Percentiles rank a stretch among this genome's conserved stretches.
These are phyloP conservation scores for Mycena sp. DNA, from an alignment of 1,284 basidiomycete species.

Conservation along the genomic window DNA sequence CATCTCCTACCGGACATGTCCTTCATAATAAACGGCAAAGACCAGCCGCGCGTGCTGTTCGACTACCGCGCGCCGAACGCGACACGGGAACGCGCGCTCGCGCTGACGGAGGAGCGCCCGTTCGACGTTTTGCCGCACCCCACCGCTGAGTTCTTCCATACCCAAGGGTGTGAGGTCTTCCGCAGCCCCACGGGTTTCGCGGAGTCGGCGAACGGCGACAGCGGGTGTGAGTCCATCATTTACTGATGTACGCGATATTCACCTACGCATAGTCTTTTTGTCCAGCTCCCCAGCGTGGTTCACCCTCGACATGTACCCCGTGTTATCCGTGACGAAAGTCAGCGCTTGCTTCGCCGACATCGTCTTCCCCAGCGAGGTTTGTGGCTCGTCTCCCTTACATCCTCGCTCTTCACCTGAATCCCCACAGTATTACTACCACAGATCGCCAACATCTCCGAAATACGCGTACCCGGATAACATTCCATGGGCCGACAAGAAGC, in stretches of 20 bases:
- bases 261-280: background rate
- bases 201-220: constrained; percentile 2
- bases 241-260: background rate
- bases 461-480: background rate
- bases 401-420: background rate
- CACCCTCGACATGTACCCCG: constrained; percentile 23
- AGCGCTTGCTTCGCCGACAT: constrained; percentile 25
- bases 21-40: constrained; percentile 13
- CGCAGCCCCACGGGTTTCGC: constrained; percentile 1
- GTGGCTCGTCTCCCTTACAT: background rate
- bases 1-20: constrained; percentile 14
- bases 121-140: constrained; percentile 9
- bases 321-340: constrained; percentile 19
- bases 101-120: background rate
- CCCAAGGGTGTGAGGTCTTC: background rate
- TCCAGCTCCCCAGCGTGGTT: background rate
- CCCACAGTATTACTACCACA: constrained; percentile 4
- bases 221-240: constrained; percentile 3
- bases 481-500: constrained; percentile 7
- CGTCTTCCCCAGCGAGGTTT: constrained; percentile 16
- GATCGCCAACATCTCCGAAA: background rate
- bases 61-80: constrained; percentile 10
- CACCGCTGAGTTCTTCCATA: constrained; percentile 8
- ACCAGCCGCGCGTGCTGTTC: constrained; percentile 21
- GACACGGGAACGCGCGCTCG: background rate